Conservation (phyloP, 306 rosid species). For the Quercus ilex region DNA sequence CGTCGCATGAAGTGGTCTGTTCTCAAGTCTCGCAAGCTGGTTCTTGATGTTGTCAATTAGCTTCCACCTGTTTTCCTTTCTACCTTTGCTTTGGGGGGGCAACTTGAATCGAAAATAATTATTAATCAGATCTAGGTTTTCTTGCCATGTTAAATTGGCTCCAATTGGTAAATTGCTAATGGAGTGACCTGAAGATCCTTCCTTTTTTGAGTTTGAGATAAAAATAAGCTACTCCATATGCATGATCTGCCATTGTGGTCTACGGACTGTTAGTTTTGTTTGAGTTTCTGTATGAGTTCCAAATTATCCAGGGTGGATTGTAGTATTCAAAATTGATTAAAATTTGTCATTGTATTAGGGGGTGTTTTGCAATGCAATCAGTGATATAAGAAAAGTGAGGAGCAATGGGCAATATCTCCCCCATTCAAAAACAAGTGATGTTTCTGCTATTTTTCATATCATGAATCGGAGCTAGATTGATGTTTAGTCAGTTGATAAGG, state of each 20-base stretch:
- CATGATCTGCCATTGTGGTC: slow-evolving; percentile 7
- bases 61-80: slow-evolving; percentile 21
- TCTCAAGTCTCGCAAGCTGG: slow-evolving; percentile 96
- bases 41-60: slow-evolving; percentile 94
- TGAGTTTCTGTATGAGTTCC: slow-evolving; percentile 14
- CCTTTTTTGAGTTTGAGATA: slow-evolving; percentile 38
- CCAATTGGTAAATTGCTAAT: slow-evolving; percentile 34
- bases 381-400: background rate
- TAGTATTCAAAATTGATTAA: background rate
- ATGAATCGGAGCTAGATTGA: background rate
- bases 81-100: slow-evolving; percentile 33
- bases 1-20: slow-evolving; percentile 92
- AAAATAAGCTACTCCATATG: slow-evolving; percentile 51
- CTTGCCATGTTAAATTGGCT: slow-evolving; percentile 37
- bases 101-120: slow-evolving; percentile 54
- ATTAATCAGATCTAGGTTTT: slow-evolving; percentile 42
- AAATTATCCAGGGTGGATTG: background rate
- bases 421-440: background rate
- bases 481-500: background rate
- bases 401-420: background rate
- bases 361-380: background rate
- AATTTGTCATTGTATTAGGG: background rate
- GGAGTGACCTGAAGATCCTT: slow-evolving; percentile 49
- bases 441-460: too few species aligned
- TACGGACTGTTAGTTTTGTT: slow-evolving; percentile 32